Evolutionary conservation across 75 land plant genomes (phyloP).

Genomic region (Adiantum capillusveneris): DNA sequence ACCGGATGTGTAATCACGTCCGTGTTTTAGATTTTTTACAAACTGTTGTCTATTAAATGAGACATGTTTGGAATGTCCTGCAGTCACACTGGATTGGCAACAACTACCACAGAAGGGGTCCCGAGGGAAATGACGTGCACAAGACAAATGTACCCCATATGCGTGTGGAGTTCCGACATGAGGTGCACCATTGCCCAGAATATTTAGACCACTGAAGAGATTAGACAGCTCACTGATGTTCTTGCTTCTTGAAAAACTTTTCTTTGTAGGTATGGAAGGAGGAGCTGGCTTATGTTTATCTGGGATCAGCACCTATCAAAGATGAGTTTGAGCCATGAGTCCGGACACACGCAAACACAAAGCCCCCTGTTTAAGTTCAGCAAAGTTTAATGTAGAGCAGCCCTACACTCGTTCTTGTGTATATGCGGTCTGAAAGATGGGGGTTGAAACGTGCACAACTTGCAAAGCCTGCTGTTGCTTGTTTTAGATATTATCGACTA

Average conservation of each 20-base stretch:
- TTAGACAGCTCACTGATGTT: too few species aligned
- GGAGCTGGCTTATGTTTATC: slow-evolving; percentile 74
- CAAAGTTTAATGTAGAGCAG: too few species aligned
- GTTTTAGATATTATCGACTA: too few species aligned
- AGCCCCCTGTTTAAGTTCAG: too few species aligned
- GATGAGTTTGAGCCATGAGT: slow-evolving; percentile 38
- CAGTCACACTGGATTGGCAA: slow-evolving; percentile 89
- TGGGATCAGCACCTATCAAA: slow-evolving; percentile 46
- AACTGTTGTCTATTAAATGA: neutral
- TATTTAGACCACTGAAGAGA: neutral
- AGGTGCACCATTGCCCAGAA: slow-evolving; percentile 44
- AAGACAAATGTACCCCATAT: slow-evolving; percentile 95
- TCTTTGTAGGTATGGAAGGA: slow-evolving; percentile 76
- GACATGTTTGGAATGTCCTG: neutral
- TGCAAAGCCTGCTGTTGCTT: too few species aligned
- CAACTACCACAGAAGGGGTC: slow-evolving; percentile 70
- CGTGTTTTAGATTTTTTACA: neutral
- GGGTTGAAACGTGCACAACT: too few species aligned
- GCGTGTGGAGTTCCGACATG: slow-evolving; percentile 73
- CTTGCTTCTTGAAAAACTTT: neutral
- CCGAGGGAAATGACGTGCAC: slow-evolving; percentile 88
- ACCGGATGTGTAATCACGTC: too few species aligned
- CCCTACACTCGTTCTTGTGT: too few species aligned
- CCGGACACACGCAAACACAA: too few species aligned
- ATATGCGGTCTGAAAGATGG: too few species aligned